Evolutionary conservation across 2,329 filamentous ascomycete species (phyloP), one percentile per base, ranked within the genome.

Genomic region (Fusarium lyarnte): DNA sequence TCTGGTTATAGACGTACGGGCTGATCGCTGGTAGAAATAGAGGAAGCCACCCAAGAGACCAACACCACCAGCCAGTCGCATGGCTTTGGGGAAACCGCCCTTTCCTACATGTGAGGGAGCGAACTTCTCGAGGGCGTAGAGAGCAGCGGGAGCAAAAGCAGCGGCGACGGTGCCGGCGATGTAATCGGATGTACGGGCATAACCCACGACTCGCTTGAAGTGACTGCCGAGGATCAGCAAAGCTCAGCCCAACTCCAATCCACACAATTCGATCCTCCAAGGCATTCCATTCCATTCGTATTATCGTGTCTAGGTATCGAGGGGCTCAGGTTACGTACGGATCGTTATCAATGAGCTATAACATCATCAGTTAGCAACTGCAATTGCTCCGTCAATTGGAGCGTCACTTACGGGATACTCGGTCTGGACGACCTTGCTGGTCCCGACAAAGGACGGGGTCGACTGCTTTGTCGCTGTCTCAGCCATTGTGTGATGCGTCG

Each of bases 281-380:
- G 23, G 19, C 13, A 14, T 39, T 21, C 16, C 19, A 12, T 41
- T 35, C 27, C 14, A 46, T 17, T 73, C 58, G 55, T 46, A 12
- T 63, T 23, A 33, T 66, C 43, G 21, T 54, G 33, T 60, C 45
- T 57, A 29, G 62, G 36, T 25, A 31, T 58, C 65, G 46, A 27
- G 41, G 43, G 51, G 53, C 39, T 69, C 38, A 31, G 27, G 45
- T 54, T 62, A 82, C 82, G 64, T 95, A 98, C 95, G 96, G 96
- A 85, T 99, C 96, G 86, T 94, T 97, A 87, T 99, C 96, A 84
- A 99, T 98, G 86, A 98, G 93, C 96, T 99, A 85, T 76, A 80
- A 85, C 76, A 79, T 79, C 72, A 65, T 51, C 78, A 73, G 67
- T 73, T 65, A 73, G 74, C 68, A 64, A 68, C 60, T 52, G 53